Evolutionary conservation across 2,329 filamentous ascomycete genomes (phyloP).

Genomic region (Alternaria triticimaculans): DNA sequence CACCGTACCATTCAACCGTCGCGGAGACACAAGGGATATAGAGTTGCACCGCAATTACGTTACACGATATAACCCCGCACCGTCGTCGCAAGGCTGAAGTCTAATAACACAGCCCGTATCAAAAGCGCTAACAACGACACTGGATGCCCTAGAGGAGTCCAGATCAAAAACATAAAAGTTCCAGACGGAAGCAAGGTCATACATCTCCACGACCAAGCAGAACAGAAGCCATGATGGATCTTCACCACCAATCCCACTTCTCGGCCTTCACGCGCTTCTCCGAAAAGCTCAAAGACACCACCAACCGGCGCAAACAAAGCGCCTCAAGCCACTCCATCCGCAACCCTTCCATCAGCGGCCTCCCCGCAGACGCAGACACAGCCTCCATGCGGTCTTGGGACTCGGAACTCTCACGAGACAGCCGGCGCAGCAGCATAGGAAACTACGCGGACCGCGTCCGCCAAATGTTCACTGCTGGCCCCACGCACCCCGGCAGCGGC

Average conservation of each 20-base stretch:
- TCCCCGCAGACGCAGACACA: conserved; percentile 2
- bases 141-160: background rate
- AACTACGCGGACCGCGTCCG: conserved; percentile 23
- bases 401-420: conserved; percentile 2
- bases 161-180: background rate
- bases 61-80: conserved; percentile 6
- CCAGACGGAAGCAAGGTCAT: background rate
- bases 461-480: conserved; percentile 14
- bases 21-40: background rate
- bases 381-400: background rate
- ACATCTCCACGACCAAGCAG: background rate
- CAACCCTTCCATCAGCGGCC: conserved; percentile 3
- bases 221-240: conserved; percentile 12
- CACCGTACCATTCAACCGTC: background rate
- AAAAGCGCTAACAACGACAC: background rate
- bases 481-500: background rate
- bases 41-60: background rate
- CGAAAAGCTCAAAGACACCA: conserved; percentile 21
- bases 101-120: conserved; percentile 1
- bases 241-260: conserved; percentile 15
- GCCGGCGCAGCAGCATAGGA: conserved; percentile 21
- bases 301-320: conserved; percentile 16
- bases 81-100: conserved; percentile 3
- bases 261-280: conserved; percentile 24
- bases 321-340: background rate